phyloP scores from a whole-genome alignment of 495 filamentous ascomycete genomes.

The Xanthoparmelia taractica region DNA sequence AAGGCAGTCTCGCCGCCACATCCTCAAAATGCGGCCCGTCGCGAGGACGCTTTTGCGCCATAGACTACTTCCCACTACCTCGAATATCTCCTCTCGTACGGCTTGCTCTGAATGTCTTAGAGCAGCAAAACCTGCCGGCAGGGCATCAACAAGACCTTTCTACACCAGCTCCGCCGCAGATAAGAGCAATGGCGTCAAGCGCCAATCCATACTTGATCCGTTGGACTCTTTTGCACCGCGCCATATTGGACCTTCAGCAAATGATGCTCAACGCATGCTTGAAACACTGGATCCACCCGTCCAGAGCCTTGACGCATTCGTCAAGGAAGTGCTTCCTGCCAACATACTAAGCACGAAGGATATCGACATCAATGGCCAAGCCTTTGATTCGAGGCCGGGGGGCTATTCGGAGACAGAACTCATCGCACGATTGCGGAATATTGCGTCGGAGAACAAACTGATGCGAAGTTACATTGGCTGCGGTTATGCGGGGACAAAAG shows the following conservation, averaged over 20 bases:
- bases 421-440: slow-evolving; percentile 52
- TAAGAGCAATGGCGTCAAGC: slow-evolving; percentile 7
- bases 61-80: background rate
- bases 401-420: slow-evolving; percentile 62
- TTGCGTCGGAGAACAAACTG: slow-evolving; percentile 57
- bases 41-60: slow-evolving; percentile 9
- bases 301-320: slow-evolving; percentile 73
- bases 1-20: background rate
- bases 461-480: slow-evolving; percentile 69
- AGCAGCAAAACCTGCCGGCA: background rate
- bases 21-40: slow-evolving; percentile 9
- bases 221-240: slow-evolving; percentile 68
- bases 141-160: slow-evolving; percentile 12
- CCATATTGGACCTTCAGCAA: slow-evolving; percentile 86
- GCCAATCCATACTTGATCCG: slow-evolving; percentile 29
- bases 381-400: slow-evolving; percentile 39
- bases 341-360: slow-evolving; percentile 70
- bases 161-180: slow-evolving; percentile 17
- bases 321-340: slow-evolving; percentile 74
- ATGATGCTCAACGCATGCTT: slow-evolving; percentile 71
- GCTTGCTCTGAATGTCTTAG: slow-evolving; percentile 15
- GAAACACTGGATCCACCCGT: slow-evolving; percentile 68
- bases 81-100: slow-evolving; percentile 7
- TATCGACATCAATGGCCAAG: slow-evolving; percentile 41
- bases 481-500: slow-evolving; percentile 80